Conservation (phyloP, 805 yeast genomes). For the Debaryomyces castellii region DNA sequence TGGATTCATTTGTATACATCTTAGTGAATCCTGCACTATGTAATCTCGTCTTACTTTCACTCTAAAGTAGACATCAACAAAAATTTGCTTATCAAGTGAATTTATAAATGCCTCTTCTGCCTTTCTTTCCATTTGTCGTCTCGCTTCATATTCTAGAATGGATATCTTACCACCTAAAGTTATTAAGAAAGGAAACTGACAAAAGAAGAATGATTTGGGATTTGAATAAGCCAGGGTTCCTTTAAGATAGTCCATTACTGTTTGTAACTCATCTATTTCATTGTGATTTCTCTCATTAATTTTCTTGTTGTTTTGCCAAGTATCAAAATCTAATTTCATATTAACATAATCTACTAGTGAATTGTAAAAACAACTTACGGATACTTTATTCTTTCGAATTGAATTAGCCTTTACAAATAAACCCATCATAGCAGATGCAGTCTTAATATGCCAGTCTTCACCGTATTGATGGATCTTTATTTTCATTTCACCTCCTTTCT, state of each 20-base stretch:
- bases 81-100: constrained; percentile 61
- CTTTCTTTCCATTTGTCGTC: constrained; percentile 75
- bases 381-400: constrained; percentile 23
- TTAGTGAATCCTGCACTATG: constrained; percentile 74
- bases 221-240: constrained; percentile 31
- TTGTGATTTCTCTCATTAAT: constrained; percentile 4
- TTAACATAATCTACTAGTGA: constrained; percentile 78
- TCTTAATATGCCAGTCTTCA: constrained; percentile 75
- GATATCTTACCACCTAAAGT: constrained; percentile 81
- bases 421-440: constrained; percentile 62
- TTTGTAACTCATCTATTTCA: constrained; percentile 30
- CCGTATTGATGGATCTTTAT: constrained; percentile 63
- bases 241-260: constrained; percentile 49
- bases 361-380: constrained; percentile 64
- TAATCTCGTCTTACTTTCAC: constrained; percentile 66
- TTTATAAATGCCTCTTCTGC: constrained; percentile 88
- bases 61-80: constrained; percentile 66
- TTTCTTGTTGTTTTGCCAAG: constrained; percentile 62
- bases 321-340: constrained; percentile 75
- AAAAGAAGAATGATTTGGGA: constrained; percentile 54
- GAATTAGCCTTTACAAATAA: constrained; percentile 56
- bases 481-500: constrained; percentile 22
- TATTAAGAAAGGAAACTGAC: constrained; percentile 80
- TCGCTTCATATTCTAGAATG: constrained; percentile 79
- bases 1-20: constrained; percentile 54